These are phyloP conservation scores for Phialemoniopsis sp. DNA, from an alignment of 2,329 filamentous ascomycete genomes.

Conservation along the genomic window DNA sequence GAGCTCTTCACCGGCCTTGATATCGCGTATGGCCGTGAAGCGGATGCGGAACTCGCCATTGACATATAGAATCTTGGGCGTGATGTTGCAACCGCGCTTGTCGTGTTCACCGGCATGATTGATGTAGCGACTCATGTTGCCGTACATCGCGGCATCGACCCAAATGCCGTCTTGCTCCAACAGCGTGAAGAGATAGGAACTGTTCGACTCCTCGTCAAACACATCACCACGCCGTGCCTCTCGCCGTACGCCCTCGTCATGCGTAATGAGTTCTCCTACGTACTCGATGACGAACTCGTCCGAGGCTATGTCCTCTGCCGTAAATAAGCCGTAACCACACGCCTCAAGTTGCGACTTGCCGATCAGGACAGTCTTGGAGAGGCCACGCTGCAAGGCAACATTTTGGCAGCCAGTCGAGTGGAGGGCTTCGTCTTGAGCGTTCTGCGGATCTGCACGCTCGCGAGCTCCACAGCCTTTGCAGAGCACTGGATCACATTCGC, in stretches of 20 bases:
- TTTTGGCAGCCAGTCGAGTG: conserved; percentile 65
- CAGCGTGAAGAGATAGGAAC: conserved; percentile 62
- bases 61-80: conserved; percentile 64
- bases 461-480: conserved; percentile 67
- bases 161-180: conserved; percentile 57
- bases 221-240: conserved; percentile 57
- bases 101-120: conserved; percentile 63
- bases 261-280: conserved; percentile 70
- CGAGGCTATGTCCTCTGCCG: conserved; percentile 60
- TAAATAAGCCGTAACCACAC: conserved; percentile 72
- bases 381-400: conserved; percentile 64
- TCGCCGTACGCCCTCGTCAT: conserved; percentile 65
- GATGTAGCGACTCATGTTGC: conserved; percentile 79
- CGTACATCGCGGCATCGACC: conserved; percentile 73
- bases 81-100: conserved; percentile 54
- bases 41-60: conserved; percentile 75
- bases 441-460: conserved; percentile 65
- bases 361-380: conserved; percentile 61
- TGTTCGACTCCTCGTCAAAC: conserved; percentile 58
- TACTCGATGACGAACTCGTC: conserved; percentile 81
- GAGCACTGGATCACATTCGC: conserved; percentile 77
- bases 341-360: conserved; percentile 65
- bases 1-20: conserved; percentile 69
- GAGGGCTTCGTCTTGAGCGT: conserved; percentile 54
- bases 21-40: conserved; percentile 63